A percentile compares a stretch with the other conserved stretches of the same genome.
Conservation (phyloP, 2,329 filamentous ascomycete genomes). For the Rhinocladiella mackenziei region DNA sequence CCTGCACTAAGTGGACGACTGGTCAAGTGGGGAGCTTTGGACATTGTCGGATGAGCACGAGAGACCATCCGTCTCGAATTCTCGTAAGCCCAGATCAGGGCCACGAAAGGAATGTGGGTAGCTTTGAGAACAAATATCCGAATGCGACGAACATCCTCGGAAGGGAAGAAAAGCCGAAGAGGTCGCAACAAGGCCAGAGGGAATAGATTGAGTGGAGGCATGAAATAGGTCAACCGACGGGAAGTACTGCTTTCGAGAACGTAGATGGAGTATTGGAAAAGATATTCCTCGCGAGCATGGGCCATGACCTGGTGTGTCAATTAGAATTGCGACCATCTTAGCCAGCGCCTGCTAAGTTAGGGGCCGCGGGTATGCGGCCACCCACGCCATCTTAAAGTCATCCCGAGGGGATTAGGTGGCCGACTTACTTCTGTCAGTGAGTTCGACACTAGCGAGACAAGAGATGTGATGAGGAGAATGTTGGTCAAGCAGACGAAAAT, state of each 20-base stretch:
- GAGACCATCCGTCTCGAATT: slow-evolving; percentile 34
- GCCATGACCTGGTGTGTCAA: slow-evolving; percentile 50
- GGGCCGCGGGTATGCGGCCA: slow-evolving; percentile 16
- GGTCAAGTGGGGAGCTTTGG: slow-evolving; percentile 21
- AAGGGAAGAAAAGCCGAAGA: slow-evolving; percentile 54
- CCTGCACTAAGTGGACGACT: slow-evolving; percentile 19
- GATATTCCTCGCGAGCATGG: slow-evolving; percentile 59
- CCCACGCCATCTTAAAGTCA: not conserved
- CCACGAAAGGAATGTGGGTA: slow-evolving; percentile 57
- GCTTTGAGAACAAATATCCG: slow-evolving; percentile 57
- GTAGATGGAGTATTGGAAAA: slow-evolving; percentile 51
- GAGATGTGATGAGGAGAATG: slow-evolving; percentile 56
- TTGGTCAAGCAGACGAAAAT: slow-evolving; percentile 60
- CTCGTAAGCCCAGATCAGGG: slow-evolving; percentile 55
- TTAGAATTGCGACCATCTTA: slow-evolving; percentile 12
- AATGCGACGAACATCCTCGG: slow-evolving; percentile 51
- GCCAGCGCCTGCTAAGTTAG: slow-evolving; percentile 8
- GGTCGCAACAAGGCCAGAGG: slow-evolving; percentile 55
- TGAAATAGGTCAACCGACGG: slow-evolving; percentile 45
- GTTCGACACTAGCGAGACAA: slow-evolving; percentile 57
- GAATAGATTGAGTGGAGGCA: slow-evolving; percentile 55
- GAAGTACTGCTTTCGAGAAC: slow-evolving; percentile 46
- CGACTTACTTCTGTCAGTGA: slow-evolving; percentile 53
- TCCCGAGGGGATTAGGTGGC: no score
- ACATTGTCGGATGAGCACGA: slow-evolving; percentile 25